Evolutionary conservation across 495 filamentous ascomycete genomes (phyloP), one percentile per base, ranked within the genome.

Genomic region (Aspergillus cavernicola): DNA sequence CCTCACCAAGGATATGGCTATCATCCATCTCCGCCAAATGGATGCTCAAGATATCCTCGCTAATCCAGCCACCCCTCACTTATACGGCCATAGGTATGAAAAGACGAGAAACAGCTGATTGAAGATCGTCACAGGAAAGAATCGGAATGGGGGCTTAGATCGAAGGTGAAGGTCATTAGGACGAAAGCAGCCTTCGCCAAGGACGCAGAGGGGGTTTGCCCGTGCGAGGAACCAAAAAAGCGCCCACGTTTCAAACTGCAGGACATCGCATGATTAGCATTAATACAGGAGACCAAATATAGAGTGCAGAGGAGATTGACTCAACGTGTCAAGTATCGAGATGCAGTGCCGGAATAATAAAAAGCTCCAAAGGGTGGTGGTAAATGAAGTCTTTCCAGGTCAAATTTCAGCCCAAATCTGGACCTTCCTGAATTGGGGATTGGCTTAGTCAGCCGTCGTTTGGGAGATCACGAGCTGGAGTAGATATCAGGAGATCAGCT

Each of bases 1-100:
- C 84, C 56, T 87, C 82, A 60, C 71, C 74, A 58, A 78, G 61
- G 40, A 73, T 60, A 57, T 68, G 59, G 44, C 63, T 70, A 47
- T 72, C 66, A 53, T 74, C 71, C 71, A 74, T 74, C 55, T 60
- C 55, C 50, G 54, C 54, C 52, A 48, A 55, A 55, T 48, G 41
- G 29, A 32, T 39, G 35, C 46, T 55, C 48, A 35, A 50, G 36
- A 50, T 57, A 55, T 59, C 52, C 55, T 58, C 31, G 43, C 35
- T 45, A 32, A 37, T 44, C 36, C 33, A 35, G n/a, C 44, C 38
- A 52, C 53, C 57, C 50, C 50, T 65, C 59, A 62, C 45, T 43
- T 53, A 47, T 57, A 60, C 37, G 31, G 56, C 62, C 64, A 67
- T 68, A 51, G 9, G 50, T 56, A n/a, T 16, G n/a, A 26, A 53